Evolutionary conservation across 208 protist genomes (phyloP), one percentile per base, ranked within the genome.

Genomic region (Leptomonas seymouri): DNA sequence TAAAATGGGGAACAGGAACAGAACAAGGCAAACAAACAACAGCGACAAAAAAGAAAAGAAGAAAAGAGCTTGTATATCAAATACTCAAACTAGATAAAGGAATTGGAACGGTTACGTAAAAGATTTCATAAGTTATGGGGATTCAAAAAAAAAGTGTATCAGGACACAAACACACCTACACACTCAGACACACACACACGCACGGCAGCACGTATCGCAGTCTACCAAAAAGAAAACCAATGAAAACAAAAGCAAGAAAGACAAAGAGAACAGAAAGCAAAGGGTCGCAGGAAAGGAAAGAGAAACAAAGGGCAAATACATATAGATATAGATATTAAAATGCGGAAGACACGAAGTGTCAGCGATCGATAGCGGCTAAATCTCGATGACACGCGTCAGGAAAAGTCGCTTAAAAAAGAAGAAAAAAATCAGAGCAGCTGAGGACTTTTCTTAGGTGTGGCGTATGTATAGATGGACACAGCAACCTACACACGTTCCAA

Each of bases 61-160:
- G 49, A 23, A 54, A 65, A 65, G 23, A 23, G 46, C 28, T 44
- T 11, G 25, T 36, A 54, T 65, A 9, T 54, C 59, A 53, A 42
- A 65, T 50, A 54, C 59, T 20, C 8, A 58, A 55, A 68, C 6
- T 48, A 58, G 16, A 27, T 20, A 23, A 57, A 61, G 67, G n/a
- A 55, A 56, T 21, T 59, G 56, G 62, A 64, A 36, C 51, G n/a
- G n/a, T n/a, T n/a, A n/a, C n/a, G n/a, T n/a, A 64, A 53, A 39
- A 57, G 28, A 57, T 4, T 57, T 57, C 30, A 57, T 41, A 39
- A 57, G 39, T n/a, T n/a, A 50, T n/a, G 18, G 21, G 21, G 12
- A 48, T 21, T 3, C 11, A 48, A 48, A 48, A 16, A 48, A 48
- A 16, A n/a, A 16, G 44, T 48, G n/a, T n/a, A 6, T 67, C 11